Base-by-base conservation (phyloP, 805 yeast species). In the Starmera dryadoides region DNA sequence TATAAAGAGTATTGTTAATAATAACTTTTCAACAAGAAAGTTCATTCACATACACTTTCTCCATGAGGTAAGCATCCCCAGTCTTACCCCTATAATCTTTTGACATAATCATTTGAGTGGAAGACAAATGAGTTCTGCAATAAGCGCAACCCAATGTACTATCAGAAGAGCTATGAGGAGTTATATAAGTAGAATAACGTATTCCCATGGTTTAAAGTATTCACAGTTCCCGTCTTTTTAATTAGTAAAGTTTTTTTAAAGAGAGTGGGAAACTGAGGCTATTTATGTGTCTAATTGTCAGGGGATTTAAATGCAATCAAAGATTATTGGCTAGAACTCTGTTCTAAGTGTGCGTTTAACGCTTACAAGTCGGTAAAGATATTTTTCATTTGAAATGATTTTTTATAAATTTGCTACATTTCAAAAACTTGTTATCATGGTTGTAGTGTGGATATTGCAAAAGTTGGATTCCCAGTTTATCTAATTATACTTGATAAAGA, bases 1-100 rank as follows among this genome's bases (percentile, higher is more conserved):
- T 58, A 33, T 56, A 21, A 6, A 21, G 23, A n/a, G 30, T 7
- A 12, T 16, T 37, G 37, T 22, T 26, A 37, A 30, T 38, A 17
- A 22, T 19, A n/a, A 15, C 19, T 21, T 25, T 18, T 9, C 28
- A 19, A 9, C 9, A 35, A 14, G 6, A 22, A 14, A 12, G n/a
- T n/a, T 14, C 21, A 9, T 3, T 11, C 17, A 53, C 65, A 42
- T 42, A 56, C 50, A 75, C 78, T 34, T 64, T 59, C 34, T 67
- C 64, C 54, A 79, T 73, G 33, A 79, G 58, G 47, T 64, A 70
- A 4, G 86, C 86, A 38, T 68, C 72, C 0, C 86, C 86, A 1
- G 75, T 66, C 30, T 62, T 60, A 1, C 85, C 85, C n/a, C 68
- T 56, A 52, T 79, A 79, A 37, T 69, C 74, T 48, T 63, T 59